A percentile compares a stretch with the other conserved stretches of the same genome.
These are phyloP conservation scores for Didymella pinodella DNA, from an alignment of 2,329 filamentous ascomycete genomes.

Conservation along the genomic window DNA sequence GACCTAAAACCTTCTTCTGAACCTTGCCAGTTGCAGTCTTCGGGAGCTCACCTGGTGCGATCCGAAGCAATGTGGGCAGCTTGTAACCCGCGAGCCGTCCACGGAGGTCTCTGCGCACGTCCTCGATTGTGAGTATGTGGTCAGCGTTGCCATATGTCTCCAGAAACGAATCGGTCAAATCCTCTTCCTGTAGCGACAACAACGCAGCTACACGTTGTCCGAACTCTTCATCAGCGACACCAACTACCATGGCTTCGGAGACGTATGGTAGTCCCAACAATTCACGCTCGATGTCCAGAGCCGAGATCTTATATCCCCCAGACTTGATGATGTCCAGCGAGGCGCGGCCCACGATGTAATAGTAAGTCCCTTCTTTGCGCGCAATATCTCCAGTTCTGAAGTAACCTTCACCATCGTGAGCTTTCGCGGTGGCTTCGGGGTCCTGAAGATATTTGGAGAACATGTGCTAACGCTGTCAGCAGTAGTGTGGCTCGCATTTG, in stretches of 20 bases:
- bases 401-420: slow-evolving; percentile 58
- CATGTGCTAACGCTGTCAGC: slow-evolving; percentile 44
- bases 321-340: slow-evolving; percentile 64
- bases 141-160: slow-evolving; percentile 27
- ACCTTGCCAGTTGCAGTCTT: slow-evolving; percentile 61
- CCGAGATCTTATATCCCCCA: slow-evolving; percentile 64
- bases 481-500: neutral
- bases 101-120: slow-evolving; percentile 55
- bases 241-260: slow-evolving; percentile 62
- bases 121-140: slow-evolving; percentile 49
- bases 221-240: slow-evolving; percentile 62
- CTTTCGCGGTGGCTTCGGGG: slow-evolving; percentile 56
- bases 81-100: slow-evolving; percentile 58
- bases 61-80: slow-evolving; percentile 57
- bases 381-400: slow-evolving; percentile 59
- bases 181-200: slow-evolving; percentile 53
- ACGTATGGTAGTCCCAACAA: slow-evolving; percentile 59
- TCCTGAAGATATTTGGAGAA: slow-evolving; percentile 53
- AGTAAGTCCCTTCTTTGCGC: slow-evolving; percentile 54
- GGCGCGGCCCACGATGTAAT: slow-evolving; percentile 62
- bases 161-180: slow-evolving; percentile 33
- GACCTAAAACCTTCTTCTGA: slow-evolving; percentile 58
- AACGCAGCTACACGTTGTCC: slow-evolving; percentile 64
- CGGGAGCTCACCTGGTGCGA: slow-evolving; percentile 57
- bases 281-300: slow-evolving; percentile 63